Evolutionary conservation across 768 basidiomycete genomes (phyloP).

Genomic region (Mycena albidolilacea): DNA sequence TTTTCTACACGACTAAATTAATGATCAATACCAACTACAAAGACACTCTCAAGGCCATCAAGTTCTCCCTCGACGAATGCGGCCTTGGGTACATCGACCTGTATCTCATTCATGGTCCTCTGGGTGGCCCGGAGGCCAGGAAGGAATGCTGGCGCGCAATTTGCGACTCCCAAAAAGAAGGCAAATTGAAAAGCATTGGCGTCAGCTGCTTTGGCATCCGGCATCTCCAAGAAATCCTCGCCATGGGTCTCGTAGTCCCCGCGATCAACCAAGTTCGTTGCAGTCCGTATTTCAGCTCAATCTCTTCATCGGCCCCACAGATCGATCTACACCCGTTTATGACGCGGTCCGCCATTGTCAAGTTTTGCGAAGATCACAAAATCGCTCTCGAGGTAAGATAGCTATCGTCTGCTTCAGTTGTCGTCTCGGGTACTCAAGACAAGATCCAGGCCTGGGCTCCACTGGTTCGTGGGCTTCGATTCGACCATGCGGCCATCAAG

Average conservation of each 20-base stretch:
- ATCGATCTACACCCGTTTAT: slow-evolving; percentile 80
- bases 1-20: slow-evolving; percentile 83
- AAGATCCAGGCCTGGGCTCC: slow-evolving; percentile 77
- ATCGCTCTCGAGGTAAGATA: slow-evolving; percentile 73
- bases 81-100: slow-evolving; percentile 78
- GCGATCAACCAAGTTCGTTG: slow-evolving; percentile 71
- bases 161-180: slow-evolving; percentile 73
- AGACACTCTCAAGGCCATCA: slow-evolving; percentile 62
- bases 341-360: slow-evolving; percentile 73
- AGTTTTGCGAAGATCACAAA: slow-evolving; percentile 67
- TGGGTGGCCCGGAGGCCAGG: slow-evolving; percentile 70
- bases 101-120: slow-evolving; percentile 80
- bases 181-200: slow-evolving; percentile 72
- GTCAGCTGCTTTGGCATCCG: slow-evolving; percentile 74
- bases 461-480: slow-evolving; percentile 75
- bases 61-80: slow-evolving; percentile 66
- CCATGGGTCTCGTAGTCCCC: slow-evolving; percentile 64
- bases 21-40: slow-evolving; percentile 70
- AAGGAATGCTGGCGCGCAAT: slow-evolving; percentile 77
- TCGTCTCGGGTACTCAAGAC: slow-evolving; percentile 10
- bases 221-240: slow-evolving; percentile 70
- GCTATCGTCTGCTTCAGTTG: neutral
- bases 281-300: neutral
- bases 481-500: slow-evolving; percentile 69
- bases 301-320: slow-evolving; percentile 43